Evolutionary conservation across 805 yeast species (phyloP).

Genomic region (Danielozyma ontarioensis): DNA sequence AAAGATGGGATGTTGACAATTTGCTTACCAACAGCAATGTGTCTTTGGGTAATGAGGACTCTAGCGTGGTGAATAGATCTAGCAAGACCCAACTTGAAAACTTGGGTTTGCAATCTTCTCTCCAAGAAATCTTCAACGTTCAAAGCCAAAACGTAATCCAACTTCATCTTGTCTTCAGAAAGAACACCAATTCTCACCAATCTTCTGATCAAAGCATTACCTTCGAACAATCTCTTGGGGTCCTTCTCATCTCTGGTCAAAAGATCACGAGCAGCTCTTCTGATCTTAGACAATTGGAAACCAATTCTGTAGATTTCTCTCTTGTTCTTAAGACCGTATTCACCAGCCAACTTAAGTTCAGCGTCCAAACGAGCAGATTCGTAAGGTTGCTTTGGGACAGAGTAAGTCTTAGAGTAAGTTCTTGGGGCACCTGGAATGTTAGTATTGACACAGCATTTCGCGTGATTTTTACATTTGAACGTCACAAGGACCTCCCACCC

Average conservation of each 20-base stretch:
- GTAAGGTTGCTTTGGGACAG: conserved; percentile 99
- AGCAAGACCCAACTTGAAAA: conserved; percentile 98
- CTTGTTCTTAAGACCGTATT: conserved; percentile 99
- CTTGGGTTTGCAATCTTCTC: conserved; percentile 99
- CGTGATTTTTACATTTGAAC: background rate
- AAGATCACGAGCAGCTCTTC: conserved; percentile 99
- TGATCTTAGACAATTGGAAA: conserved; percentile 97
- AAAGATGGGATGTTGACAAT: conserved; percentile 97
- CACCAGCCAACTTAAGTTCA: conserved; percentile 99
- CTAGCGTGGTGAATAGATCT: conserved; percentile 99
- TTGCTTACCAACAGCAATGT: conserved; percentile 99
- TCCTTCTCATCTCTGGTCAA: conserved; percentile 99
- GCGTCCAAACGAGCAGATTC: conserved; percentile 99
- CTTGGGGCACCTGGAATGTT: conserved; percentile 82
- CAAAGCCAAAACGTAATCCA: conserved; percentile 99
- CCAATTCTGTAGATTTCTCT: conserved; percentile 99
- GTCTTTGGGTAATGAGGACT: conserved; percentile 97
- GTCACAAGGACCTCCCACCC: background rate
- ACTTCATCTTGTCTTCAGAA: conserved; percentile 98
- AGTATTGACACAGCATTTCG: conserved; percentile 1
- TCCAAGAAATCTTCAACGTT: conserved; percentile 98
- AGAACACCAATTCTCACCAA: conserved; percentile 97
- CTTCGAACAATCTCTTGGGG: conserved; percentile 99
- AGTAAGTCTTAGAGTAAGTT: conserved; percentile 98
- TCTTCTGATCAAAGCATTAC: conserved; percentile 99